phyloP scores from a whole-genome alignment of 1,284 basidiomycete genomes.

The Leccinum discolor region DNA sequence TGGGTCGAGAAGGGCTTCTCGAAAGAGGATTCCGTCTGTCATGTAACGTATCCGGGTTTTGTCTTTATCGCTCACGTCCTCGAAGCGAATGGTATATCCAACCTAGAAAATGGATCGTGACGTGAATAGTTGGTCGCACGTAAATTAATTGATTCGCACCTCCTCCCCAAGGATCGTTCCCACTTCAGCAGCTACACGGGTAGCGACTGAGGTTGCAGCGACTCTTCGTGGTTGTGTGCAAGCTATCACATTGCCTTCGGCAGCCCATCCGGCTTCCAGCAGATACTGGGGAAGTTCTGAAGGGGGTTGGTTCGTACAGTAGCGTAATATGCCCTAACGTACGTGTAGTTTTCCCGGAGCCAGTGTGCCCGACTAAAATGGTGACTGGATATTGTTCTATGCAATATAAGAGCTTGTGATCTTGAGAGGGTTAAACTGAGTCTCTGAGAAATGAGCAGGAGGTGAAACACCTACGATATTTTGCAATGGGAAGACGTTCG shows the following conservation, averaged over 20 bases:
- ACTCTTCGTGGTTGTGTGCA: conserved; percentile 96
- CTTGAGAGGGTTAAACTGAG: conserved; percentile 37
- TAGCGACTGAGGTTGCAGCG: conserved; percentile 93
- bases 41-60: conserved; percentile 93
- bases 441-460: background rate
- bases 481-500: conserved; percentile 84
- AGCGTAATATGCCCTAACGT: conserved; percentile 32
- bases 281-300: conserved; percentile 94
- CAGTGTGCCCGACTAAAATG: conserved; percentile 94
- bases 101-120: conserved; percentile 52
- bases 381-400: conserved; percentile 83
- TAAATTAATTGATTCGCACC: conserved; percentile 43
- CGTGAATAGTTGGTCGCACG: background rate
- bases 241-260: conserved; percentile 76
- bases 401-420: conserved; percentile 78
- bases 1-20: conserved; percentile 91
- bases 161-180: conserved; percentile 90
- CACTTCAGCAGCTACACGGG: conserved; percentile 88
- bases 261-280: conserved; percentile 87
- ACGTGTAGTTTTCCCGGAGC: conserved; percentile 98
- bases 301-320: conserved; percentile 4
- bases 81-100: conserved; percentile 97
- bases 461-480: conserved; percentile 65
- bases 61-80: conserved; percentile 84
- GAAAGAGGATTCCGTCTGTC: conserved; percentile 98